Evolutionary conservation across 805 yeast genomes (phyloP).

Genomic region (Nakazawaea pomicola): DNA sequence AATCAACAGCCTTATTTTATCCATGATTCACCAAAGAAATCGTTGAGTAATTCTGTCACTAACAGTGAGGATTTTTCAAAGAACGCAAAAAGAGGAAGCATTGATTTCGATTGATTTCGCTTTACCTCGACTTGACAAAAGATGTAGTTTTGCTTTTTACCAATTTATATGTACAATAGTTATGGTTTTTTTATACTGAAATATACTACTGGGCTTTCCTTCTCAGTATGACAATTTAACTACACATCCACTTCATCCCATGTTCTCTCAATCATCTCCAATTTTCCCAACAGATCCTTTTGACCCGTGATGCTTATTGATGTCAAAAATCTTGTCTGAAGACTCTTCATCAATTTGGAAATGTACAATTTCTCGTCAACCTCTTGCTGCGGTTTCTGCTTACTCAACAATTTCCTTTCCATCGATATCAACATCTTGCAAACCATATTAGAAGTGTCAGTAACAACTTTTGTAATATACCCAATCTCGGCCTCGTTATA

Average conservation of each 20-base stretch:
- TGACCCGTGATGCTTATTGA: constrained; percentile 1
- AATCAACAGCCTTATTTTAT: constrained; percentile 9
- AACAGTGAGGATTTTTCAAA: not conserved
- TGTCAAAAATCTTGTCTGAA: constrained; percentile 1
- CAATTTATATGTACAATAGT: not conserved
- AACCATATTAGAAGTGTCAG: constrained; percentile 17
- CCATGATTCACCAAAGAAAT: constrained; percentile 10
- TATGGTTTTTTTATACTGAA: no score
- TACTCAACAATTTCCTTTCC: not conserved
- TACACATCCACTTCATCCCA: constrained; percentile 10
- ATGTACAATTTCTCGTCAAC: not conserved
- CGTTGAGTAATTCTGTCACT: constrained; percentile 6
- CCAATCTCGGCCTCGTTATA: constrained; percentile 33
- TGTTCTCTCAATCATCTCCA: constrained; percentile 4
- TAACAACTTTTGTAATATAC: constrained; percentile 25
- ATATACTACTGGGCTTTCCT: no score
- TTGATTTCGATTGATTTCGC: constrained; percentile 3
- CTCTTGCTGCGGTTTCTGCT: not conserved
- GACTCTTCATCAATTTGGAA: not conserved
- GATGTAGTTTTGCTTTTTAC: not conserved
- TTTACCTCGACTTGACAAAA: not conserved
- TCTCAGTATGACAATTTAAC: no score
- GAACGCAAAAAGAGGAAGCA: constrained; percentile 1
- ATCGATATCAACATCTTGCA: not conserved
- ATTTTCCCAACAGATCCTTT: not conserved